Conservation (phyloP, 306 rosid species). For the Carpinus fangiana region DNA sequence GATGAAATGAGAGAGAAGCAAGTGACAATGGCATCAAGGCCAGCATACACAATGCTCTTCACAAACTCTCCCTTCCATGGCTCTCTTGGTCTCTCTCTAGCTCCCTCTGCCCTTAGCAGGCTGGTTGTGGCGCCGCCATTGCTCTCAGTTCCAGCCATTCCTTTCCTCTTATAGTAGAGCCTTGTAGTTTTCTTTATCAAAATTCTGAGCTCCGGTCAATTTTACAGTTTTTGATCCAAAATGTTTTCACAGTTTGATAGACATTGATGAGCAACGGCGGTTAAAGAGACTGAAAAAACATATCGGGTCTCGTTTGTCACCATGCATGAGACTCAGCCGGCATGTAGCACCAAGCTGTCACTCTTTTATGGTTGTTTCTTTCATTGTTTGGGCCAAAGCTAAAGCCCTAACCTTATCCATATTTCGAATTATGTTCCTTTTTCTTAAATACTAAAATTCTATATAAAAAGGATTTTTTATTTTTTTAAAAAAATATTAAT, state of each 20-base stretch:
- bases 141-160: slow-evolving; percentile 5
- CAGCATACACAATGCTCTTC: slow-evolving; percentile 50
- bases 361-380: no score
- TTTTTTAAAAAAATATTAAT: no score
- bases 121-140: slow-evolving; percentile 16
- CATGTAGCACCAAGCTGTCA: slow-evolving; percentile 26
- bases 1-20: slow-evolving; percentile 68
- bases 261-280: background rate
- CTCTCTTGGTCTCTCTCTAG: slow-evolving; percentile 46
- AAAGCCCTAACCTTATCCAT: background rate
- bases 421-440: no score
- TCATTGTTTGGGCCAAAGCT: background rate
- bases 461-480: no score
- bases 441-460: no score
- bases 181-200: background rate
- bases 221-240: background rate
- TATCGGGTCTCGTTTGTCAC: slow-evolving; percentile 25
- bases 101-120: slow-evolving; percentile 18
- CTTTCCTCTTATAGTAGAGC: background rate
- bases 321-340: slow-evolving; percentile 37
- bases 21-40: slow-evolving; percentile 63
- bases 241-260: background rate
- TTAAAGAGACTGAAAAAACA: background rate
- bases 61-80: slow-evolving; percentile 55
- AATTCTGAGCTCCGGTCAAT: background rate